phyloP scores from a whole-genome alignment of 495 filamentous ascomycete species.

The Tuber microsphaerosporum region DNA sequence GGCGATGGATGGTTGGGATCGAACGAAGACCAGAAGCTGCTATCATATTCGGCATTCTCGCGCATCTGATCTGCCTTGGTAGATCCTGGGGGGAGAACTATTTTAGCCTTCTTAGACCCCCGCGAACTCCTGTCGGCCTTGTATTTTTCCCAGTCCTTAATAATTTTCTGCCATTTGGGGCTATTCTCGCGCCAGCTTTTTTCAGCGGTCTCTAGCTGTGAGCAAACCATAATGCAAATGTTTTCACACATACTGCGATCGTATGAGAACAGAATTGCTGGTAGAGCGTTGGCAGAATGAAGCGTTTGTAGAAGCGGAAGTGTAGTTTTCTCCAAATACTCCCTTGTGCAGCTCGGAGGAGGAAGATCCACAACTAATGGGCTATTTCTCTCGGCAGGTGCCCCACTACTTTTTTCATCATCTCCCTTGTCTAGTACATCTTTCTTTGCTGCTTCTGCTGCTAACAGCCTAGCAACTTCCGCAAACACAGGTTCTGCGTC shows the following conservation, averaged over 20 bases:
- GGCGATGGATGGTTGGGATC: conserved; percentile 58
- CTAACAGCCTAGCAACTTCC: conserved; percentile 45
- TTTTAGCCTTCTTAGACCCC: conserved; percentile 43
- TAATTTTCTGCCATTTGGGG: conserved; percentile 53
- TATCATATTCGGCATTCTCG: conserved; percentile 48
- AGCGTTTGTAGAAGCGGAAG: conserved; percentile 58
- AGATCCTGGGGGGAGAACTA: conserved; percentile 44
- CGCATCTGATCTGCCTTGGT: conserved; percentile 43
- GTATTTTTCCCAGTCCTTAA: conserved; percentile 52
- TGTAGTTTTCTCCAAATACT: conserved; percentile 46
- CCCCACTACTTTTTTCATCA: conserved; percentile 6
- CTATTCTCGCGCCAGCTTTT: conserved; percentile 52
- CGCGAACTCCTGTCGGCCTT: conserved; percentile 45
- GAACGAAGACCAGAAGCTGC: conserved; percentile 54
- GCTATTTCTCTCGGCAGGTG: not conserved
- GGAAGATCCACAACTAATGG: not conserved
- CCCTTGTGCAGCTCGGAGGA: conserved; percentile 6
- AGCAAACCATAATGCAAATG: conserved; percentile 48
- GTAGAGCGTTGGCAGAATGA: conserved; percentile 57
- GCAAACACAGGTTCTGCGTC: conserved; percentile 56
- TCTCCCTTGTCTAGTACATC: not conserved
- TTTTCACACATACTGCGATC: conserved; percentile 58
- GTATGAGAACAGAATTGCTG: conserved; percentile 71
- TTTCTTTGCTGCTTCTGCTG: not conserved
- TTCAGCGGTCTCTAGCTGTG: conserved; percentile 52